Base-by-base conservation (phyloP, 108 stramenopile species). In the Skeletonema grethae region DNA sequence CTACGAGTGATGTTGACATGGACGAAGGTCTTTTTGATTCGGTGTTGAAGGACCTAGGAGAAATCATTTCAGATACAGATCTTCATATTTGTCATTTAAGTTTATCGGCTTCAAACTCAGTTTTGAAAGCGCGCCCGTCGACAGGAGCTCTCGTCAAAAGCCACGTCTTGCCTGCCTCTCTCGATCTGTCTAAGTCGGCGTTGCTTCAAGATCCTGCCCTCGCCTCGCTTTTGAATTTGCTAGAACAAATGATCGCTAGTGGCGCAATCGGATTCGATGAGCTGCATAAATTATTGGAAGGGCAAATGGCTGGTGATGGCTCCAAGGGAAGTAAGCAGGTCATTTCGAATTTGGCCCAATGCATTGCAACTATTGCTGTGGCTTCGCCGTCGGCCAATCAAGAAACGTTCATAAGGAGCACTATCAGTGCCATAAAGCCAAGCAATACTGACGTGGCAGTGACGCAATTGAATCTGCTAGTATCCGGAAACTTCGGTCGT, bases 401-500 rank as follows among this genome's bases (percentile, higher is more conserved):
- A 30, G 79, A 76, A 35, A 45, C 73, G 16, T 76, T 88, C 28
- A 76, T 85, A 18, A 64, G 93, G 15, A 76, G 58, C 31, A 70
- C 75, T 32, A 83, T 87, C 66, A 84, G 83, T 28, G 65, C 67
- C 45, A 84, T 82, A 39, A 83, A 77, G 32, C 80, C 76, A 43
- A 69, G 71, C 12, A 67, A 64, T 18, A 67, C 56, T 57, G 65
- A 66, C 22, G 72, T 66, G 31, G 79, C 67, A 55, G 55, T 80
- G 32, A 82, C 85, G 24, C 96, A 94, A 66, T 84, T 98, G 12
- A 87, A 91, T 11, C 83, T 98, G 8, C 85, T 96, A 20, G 84
- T 94, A 13, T 71, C 97, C 25, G 98, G 97, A 63, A 96, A 98
- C 76, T 70, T 99, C 39, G 97, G 97, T 7, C 84, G 93, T 24